A percentile compares a stretch with the other conserved stretches of the same genome.
These are phyloP conservation scores for Nepenthes gracilis DNA, from an alignment of 148 eudicot species.

Conservation along the genomic window DNA sequence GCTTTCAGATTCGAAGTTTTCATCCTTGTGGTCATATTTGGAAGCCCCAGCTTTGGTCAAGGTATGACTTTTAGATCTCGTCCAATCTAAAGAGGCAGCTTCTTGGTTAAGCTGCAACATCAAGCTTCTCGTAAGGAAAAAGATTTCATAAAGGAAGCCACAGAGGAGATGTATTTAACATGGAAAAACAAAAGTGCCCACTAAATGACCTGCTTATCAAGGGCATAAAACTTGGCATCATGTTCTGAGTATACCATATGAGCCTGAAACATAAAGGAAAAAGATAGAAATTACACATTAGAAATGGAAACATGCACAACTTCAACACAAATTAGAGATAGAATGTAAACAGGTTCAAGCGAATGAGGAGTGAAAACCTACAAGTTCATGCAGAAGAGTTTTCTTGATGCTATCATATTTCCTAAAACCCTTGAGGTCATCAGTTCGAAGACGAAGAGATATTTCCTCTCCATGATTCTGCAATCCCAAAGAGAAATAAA, in stretches of 20 bases:
- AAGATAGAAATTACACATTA: neutral
- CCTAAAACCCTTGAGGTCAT: slow-evolving; percentile 91
- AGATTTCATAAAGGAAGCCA: slow-evolving; percentile 1
- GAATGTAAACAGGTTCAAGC: neutral
- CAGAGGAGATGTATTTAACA: neutral
- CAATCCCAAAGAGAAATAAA: slow-evolving; percentile 5
- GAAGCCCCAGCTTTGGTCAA: slow-evolving; percentile 29
- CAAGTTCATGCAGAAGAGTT: slow-evolving; percentile 92
- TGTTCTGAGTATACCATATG: slow-evolving; percentile 86
- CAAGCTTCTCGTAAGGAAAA: neutral
- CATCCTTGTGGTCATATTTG: slow-evolving; percentile 27
- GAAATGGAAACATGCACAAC: slow-evolving; percentile 1
- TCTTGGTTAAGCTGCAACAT: slow-evolving; percentile 70
- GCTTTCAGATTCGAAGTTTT: slow-evolving; percentile 20
- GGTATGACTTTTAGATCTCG: slow-evolving; percentile 60
- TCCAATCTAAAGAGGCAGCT: slow-evolving; percentile 82
- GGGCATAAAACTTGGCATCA: slow-evolving; percentile 66
- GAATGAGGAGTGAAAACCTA: slow-evolving; percentile 18
- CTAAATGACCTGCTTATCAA: slow-evolving; percentile 57
- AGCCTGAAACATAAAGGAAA: slow-evolving; percentile 37
- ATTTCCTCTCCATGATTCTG: slow-evolving; percentile 94
- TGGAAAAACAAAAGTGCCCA: slow-evolving; percentile 3
- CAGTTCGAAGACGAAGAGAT: slow-evolving; percentile 86
- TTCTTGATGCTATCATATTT: slow-evolving; percentile 79
- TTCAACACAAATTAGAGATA: slow-evolving; percentile 1